Evolutionary conservation across 352 stramenopile species (phyloP).

Genomic region (Saprolegnia diclina): DNA sequence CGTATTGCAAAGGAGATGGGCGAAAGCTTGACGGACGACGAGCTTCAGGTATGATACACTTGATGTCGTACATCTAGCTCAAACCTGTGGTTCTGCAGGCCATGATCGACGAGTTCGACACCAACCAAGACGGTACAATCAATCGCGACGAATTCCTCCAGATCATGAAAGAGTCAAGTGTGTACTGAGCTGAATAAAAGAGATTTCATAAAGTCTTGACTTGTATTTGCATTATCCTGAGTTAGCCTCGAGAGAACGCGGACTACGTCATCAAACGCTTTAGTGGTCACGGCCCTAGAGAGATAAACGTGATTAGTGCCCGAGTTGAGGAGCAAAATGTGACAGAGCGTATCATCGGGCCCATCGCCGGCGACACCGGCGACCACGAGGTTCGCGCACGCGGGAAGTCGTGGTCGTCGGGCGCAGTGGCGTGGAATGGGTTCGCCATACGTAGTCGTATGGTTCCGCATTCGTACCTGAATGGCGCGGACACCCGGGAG

Average conservation of each 20-base stretch:
- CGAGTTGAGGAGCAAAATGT: not conserved
- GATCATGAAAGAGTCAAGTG: slow-evolving; percentile 83
- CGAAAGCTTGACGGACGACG: slow-evolving; percentile 89
- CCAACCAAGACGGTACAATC: slow-evolving; percentile 91
- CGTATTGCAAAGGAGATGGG: slow-evolving; percentile 88
- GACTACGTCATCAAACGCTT: slow-evolving; percentile 16
- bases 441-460: slow-evolving; percentile 24
- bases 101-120: slow-evolving; percentile 95
- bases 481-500: slow-evolving; percentile 84
- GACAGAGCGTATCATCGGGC: not conserved
- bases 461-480: slow-evolving; percentile 52
- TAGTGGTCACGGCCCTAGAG: slow-evolving; percentile 27
- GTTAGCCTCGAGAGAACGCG: not conserved
- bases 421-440: slow-evolving; percentile 14
- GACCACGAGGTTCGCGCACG: no score
- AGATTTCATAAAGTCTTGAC: slow-evolving; percentile 18
- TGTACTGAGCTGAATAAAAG: slow-evolving; percentile 21
- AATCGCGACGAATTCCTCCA: slow-evolving; percentile 85
- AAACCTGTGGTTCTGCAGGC: slow-evolving; percentile 50
- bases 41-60: slow-evolving; percentile 53
- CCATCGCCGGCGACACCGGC: not conserved
- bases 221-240: slow-evolving; percentile 22
- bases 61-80: not conserved
- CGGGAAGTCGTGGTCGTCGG: no score
- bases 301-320: slow-evolving; percentile 2